A percentile compares a stretch with the other conserved stretches of the same genome.
phyloP scores from a whole-genome alignment of 2,329 filamentous ascomycete species.

The Cercospora zeae-maydis region DNA sequence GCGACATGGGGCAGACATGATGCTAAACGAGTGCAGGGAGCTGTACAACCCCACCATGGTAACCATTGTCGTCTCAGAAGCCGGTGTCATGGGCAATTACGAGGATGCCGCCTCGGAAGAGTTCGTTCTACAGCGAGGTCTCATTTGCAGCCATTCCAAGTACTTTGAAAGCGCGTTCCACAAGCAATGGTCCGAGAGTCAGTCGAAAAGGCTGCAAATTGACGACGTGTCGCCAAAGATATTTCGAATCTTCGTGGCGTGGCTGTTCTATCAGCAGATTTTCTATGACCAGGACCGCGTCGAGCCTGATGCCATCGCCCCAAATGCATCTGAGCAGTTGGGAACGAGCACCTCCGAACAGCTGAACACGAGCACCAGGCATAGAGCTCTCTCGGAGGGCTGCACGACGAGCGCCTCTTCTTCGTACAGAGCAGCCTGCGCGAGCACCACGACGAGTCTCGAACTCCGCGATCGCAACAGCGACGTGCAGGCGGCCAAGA shows the following conservation, averaged over 20 bases:
- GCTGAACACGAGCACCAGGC: background rate
- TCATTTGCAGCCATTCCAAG: slow-evolving; percentile 14
- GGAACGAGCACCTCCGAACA: background rate
- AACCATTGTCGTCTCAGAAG: slow-evolving; percentile 1
- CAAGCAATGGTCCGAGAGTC: slow-evolving; percentile 7
- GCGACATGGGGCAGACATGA: too few relatives aligned
- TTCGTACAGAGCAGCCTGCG: background rate
- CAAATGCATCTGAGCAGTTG: background rate
- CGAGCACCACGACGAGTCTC: background rate
- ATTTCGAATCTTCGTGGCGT: slow-evolving; percentile 15
- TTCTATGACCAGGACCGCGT: slow-evolving; percentile 1
- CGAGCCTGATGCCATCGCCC: background rate
- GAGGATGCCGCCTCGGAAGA: background rate
- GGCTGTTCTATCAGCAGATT: slow-evolving; percentile 17
- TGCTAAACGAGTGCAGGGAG: background rate
- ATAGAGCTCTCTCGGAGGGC: background rate
- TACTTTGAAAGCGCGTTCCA: slow-evolving; percentile 17
- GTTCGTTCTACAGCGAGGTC: slow-evolving; percentile 6
- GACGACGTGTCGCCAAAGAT: slow-evolving; percentile 9
- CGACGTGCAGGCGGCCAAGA: background rate
- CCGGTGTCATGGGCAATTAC: background rate
- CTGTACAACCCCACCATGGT: slow-evolving; percentile 1
- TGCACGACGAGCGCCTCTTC: background rate
- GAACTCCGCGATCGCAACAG: background rate
- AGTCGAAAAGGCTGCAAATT: background rate